Evolutionary conservation across 2,329 filamentous ascomycete genomes (phyloP).

Genomic region (Trichoderma polysporum): DNA sequence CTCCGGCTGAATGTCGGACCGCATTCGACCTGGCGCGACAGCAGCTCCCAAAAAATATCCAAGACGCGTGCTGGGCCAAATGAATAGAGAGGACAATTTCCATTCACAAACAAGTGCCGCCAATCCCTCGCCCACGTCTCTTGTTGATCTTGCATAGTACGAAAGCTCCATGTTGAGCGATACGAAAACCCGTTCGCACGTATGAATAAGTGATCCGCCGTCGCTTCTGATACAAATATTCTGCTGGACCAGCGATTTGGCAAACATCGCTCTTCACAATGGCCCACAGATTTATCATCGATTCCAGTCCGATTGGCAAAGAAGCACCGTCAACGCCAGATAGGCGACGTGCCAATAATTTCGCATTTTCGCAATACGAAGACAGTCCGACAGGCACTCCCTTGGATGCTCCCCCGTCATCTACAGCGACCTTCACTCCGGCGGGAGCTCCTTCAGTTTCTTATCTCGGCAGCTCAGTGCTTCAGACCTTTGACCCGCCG

Average conservation of each 20-base stretch:
- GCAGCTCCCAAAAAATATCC: constrained; percentile 24
- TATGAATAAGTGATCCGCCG: constrained; percentile 7
- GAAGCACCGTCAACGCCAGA: constrained; percentile 53
- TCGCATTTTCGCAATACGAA: constrained; percentile 41
- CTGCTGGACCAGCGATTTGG: constrained; percentile 1
- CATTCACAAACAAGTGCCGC: constrained; percentile 1
- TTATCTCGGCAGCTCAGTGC: constrained; percentile 55
- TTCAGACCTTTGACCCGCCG: constrained; percentile 42
- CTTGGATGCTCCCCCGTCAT: constrained; percentile 51
- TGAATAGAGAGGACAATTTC: constrained; percentile 6
- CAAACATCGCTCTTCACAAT: constrained; percentile 31
- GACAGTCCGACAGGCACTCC: constrained; percentile 55
- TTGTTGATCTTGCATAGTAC: neutral
- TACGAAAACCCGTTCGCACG: neutral
- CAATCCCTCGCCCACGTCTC: neutral
- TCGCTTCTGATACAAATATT: neutral
- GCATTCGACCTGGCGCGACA: constrained; percentile 17
- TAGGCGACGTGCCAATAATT: constrained; percentile 35
- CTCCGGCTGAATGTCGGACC: constrained; percentile 23
- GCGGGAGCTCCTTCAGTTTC: constrained; percentile 56
- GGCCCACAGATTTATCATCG: constrained; percentile 44
- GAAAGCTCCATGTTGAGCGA: neutral
- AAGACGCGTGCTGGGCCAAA: constrained; percentile 23
- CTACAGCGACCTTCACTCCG: constrained; percentile 55
- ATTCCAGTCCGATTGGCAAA: constrained; percentile 43